These are phyloP conservation scores for Leccinum variicolor DNA, from an alignment of 768 basidiomycete genomes.

Conservation along the genomic window DNA sequence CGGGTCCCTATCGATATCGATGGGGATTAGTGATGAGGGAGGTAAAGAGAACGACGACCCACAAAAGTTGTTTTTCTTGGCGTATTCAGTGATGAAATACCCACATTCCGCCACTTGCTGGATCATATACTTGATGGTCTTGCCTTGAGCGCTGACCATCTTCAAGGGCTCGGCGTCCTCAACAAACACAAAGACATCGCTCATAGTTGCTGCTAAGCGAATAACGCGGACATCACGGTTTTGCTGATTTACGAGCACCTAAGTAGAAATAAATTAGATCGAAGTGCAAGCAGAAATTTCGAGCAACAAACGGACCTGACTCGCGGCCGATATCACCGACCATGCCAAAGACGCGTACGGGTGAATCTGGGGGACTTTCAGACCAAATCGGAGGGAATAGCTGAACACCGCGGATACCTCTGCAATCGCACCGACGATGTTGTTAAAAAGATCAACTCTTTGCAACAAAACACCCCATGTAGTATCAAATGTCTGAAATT, in stretches of 20 bases:
- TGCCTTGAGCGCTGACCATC: conserved; percentile 5
- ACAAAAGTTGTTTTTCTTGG: conserved; percentile 18
- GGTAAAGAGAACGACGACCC: not conserved
- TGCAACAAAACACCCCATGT: conserved; percentile 15
- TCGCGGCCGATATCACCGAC: conserved; percentile 22
- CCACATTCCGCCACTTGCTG: conserved; percentile 23
- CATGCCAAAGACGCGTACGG: conserved; percentile 18
- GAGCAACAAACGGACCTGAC: conserved; percentile 5
- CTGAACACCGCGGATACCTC: conserved; percentile 5
- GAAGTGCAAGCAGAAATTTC: not conserved
- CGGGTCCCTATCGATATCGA: conserved; percentile 10
- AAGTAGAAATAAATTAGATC: not conserved
- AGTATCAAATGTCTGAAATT: conserved; percentile 14
- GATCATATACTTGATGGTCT: conserved; percentile 8
- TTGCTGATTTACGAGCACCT: conserved; percentile 20
- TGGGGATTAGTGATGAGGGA: not conserved
- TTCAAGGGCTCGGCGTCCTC: conserved; percentile 9
- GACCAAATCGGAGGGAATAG: not conserved
- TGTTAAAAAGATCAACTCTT: conserved; percentile 13
- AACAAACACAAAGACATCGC: conserved; percentile 10
- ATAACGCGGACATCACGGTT: conserved; percentile 13
- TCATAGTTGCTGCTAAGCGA: conserved; percentile 18
- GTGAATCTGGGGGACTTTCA: conserved; percentile 12
- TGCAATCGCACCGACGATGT: conserved; percentile 8
- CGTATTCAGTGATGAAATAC: conserved; percentile 22